Evolutionary conservation across 2,329 filamentous ascomycete species (phyloP).

Genomic region (Epichloe elymi): DNA sequence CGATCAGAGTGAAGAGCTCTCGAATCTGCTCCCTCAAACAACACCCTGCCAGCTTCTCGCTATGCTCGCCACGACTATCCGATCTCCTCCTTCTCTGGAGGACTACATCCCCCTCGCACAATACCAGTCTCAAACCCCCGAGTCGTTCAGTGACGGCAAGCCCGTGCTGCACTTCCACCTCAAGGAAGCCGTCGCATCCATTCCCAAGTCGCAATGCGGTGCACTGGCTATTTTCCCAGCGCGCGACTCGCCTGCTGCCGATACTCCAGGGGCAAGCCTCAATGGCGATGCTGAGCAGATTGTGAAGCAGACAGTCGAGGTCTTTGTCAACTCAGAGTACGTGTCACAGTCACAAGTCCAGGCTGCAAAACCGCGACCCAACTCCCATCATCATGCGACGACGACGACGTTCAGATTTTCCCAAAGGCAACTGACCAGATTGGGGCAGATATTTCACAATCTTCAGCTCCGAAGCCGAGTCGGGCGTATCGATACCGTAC

Average conservation of each 20-base stretch:
- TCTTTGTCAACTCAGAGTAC: conserved; percentile 47
- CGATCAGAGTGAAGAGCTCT: neutral
- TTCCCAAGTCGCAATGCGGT: conserved; percentile 40
- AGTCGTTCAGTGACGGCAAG: conserved; percentile 57
- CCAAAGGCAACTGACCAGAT: neutral
- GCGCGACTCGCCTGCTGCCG: conserved; percentile 21
- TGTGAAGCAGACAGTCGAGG: conserved; percentile 36
- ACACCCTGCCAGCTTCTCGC: neutral
- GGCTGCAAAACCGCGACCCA: neutral
- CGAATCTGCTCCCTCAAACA: neutral
- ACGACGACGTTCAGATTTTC: too few relatives aligned
- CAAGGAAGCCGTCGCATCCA: conserved; percentile 41
- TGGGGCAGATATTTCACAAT: conserved; percentile 36
- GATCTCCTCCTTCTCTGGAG: conserved; percentile 38
- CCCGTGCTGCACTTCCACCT: conserved; percentile 57
- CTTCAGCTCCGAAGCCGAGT: conserved; percentile 43
- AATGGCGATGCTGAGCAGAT: conserved; percentile 23
- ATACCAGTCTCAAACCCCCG: conserved; percentile 60
- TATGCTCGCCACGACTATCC: conserved; percentile 41
- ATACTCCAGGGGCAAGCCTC: conserved; percentile 9
- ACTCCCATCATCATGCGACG: too few relatives aligned
- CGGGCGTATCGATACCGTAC: conserved; percentile 59
- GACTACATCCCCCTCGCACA: conserved; percentile 54
- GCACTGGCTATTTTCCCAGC: conserved; percentile 40
- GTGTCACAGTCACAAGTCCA: neutral